Conservation (phyloP, 2,329 filamentous ascomycete species). For the Teratosphaeriaceae sp. region DNA sequence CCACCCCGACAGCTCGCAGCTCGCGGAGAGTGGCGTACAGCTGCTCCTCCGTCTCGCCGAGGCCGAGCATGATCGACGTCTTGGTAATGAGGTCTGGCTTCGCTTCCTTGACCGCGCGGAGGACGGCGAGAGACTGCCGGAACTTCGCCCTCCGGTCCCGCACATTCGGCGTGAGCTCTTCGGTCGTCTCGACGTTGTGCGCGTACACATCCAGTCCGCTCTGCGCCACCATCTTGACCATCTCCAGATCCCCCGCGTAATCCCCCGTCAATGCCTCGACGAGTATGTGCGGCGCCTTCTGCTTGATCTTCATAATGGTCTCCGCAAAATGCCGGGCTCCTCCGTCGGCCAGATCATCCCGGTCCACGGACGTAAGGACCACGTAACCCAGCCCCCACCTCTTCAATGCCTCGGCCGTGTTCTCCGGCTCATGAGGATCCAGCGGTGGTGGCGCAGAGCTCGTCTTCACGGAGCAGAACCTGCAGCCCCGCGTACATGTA, state of each 20-base stretch:
- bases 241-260: conserved; percentile 75
- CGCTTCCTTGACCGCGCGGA: conserved; percentile 74
- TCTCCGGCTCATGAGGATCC: conserved; percentile 92
- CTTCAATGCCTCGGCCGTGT: conserved; percentile 87
- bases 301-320: conserved; percentile 90
- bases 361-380: conserved; percentile 86
- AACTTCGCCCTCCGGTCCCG: conserved; percentile 87
- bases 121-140: conserved; percentile 71
- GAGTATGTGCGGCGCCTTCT: conserved; percentile 59
- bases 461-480: conserved; percentile 97
- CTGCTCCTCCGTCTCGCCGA: conserved; percentile 87
- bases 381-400: conserved; percentile 96
- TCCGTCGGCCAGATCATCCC: conserved; percentile 84
- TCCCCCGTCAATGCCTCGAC: conserved; percentile 86
- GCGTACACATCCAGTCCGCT: conserved; percentile 94
- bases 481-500: conserved; percentile 91
- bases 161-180: conserved; percentile 82
- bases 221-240: conserved; percentile 75
- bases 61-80: conserved; percentile 92
- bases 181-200: conserved; percentile 94
- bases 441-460: conserved; percentile 67
- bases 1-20: conserved; percentile 71
- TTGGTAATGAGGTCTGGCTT: conserved; percentile 85
- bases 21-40: conserved; percentile 74
- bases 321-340: conserved; percentile 87